Evolutionary conservation across 2,329 filamentous ascomycete genomes (phyloP).

Genomic region (Sarocladiaceae sp.): DNA sequence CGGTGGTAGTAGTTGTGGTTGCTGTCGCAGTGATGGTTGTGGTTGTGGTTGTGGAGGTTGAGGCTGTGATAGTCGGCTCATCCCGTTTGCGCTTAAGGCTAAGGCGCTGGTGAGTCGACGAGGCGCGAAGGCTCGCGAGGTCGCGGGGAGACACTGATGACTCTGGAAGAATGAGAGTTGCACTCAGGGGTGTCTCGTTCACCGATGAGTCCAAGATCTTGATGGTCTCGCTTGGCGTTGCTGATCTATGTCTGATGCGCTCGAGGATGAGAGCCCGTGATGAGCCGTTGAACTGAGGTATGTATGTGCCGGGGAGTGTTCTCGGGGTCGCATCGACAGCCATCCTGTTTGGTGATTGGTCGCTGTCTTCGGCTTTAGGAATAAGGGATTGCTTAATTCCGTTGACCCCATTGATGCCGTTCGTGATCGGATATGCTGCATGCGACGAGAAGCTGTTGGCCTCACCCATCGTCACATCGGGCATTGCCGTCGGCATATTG

Average conservation of each 20-base stretch:
- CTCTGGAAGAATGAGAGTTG: slow-evolving; percentile 1
- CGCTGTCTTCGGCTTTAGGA: background rate
- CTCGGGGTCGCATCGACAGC: background rate
- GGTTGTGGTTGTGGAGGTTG: background rate
- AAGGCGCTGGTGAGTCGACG: slow-evolving; percentile 3
- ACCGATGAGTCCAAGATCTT: background rate
- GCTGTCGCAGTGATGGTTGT: background rate
- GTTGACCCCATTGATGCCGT: background rate
- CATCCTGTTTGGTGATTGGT: background rate
- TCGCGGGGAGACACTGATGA: background rate
- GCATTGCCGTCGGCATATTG: slow-evolving; percentile 2
- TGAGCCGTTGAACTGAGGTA: slow-evolving; percentile 13
- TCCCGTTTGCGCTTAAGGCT: slow-evolving; percentile 6
- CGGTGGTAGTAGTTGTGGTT: background rate
- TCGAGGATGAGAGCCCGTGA: slow-evolving; percentile 14
- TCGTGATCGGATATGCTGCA: background rate
- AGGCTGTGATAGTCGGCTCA: background rate
- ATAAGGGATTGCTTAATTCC: background rate
- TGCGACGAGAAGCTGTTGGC: background rate
- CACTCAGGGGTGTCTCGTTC: background rate
- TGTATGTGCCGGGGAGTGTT: slow-evolving; percentile 5
- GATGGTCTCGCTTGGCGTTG: background rate
- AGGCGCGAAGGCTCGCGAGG: slow-evolving; percentile 8
- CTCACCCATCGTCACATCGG: background rate
- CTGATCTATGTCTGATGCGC: slow-evolving; percentile 11